Evolutionary conservation across 805 yeast species (phyloP).

Genomic region (Metschnikowia chrysomelidarum): DNA sequence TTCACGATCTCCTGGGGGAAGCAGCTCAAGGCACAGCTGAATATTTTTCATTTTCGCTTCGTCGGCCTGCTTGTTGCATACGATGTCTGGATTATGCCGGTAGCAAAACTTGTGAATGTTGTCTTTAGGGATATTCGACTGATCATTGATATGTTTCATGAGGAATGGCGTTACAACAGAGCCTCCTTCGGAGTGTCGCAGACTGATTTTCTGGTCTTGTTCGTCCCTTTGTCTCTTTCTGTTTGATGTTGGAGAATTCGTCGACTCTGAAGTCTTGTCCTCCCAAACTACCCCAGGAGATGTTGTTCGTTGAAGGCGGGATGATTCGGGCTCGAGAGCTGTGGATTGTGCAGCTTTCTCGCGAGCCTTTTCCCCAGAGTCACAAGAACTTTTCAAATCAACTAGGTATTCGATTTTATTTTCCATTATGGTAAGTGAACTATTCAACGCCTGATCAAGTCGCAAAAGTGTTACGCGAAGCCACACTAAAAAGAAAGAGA

Average conservation of each 20-base stretch:
- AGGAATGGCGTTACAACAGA: slow-evolving; percentile 42
- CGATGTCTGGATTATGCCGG: slow-evolving; percentile 87
- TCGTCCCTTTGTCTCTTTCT: neutral
- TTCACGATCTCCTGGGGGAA: slow-evolving; percentile 70
- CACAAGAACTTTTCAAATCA: slow-evolving; percentile 17
- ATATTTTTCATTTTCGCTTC: slow-evolving; percentile 60
- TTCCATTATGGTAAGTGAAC: no score
- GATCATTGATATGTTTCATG: slow-evolving; percentile 41
- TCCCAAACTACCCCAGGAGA: slow-evolving; percentile 2
- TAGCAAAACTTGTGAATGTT: slow-evolving; percentile 76
- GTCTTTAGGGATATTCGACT: slow-evolving; percentile 43
- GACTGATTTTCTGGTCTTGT: neutral
- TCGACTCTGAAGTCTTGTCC: neutral
- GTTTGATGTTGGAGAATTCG: neutral
- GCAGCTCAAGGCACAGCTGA: slow-evolving; percentile 53
- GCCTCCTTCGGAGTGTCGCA: slow-evolving; percentile 6
- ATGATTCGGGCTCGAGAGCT: neutral
- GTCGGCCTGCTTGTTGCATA: slow-evolving; percentile 68
- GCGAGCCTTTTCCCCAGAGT: slow-evolving; percentile 6
- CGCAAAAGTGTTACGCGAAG: no score
- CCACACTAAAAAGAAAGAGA: no score
- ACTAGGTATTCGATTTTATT: no score
- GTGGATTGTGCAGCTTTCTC: slow-evolving; percentile 1
- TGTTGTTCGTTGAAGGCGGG: neutral
- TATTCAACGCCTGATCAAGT: no score